Conservation (phyloP, 805 yeast genomes). For the Saturnispora sanitii region DNA sequence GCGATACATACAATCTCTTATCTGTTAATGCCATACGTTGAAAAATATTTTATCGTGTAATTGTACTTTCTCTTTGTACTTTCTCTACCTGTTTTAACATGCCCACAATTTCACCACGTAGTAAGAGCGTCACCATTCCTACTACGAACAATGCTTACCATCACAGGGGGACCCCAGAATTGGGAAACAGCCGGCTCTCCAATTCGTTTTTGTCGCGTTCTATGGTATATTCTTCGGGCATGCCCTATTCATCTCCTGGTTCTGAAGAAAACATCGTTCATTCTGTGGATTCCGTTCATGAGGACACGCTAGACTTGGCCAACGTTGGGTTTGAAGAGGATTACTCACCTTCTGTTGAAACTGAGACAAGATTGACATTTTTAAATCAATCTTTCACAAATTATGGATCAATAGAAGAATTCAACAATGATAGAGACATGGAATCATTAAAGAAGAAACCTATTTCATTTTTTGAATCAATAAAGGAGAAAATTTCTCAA, state of each 20-base stretch:
- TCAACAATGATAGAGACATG: conserved; percentile 4
- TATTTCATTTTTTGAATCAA: background rate
- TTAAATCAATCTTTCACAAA: conserved; percentile 4
- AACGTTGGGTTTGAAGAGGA: conserved; percentile 38
- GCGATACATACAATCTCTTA: too few relatives aligned
- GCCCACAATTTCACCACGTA: background rate
- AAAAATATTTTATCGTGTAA: too few relatives aligned
- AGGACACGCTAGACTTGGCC: conserved; percentile 48
- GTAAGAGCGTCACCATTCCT: conserved; percentile 1
- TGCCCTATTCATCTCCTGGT: conserved; percentile 18
- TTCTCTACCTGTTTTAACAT: background rate
- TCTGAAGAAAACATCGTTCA: conserved; percentile 24
- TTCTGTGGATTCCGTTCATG: conserved; percentile 42
- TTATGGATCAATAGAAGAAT: conserved; percentile 4
- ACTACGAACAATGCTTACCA: background rate
- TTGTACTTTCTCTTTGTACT: background rate
- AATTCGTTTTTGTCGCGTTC: conserved; percentile 27
- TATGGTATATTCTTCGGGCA: conserved; percentile 29
- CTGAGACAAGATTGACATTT: too few relatives aligned
- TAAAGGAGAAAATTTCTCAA: conserved; percentile 1
- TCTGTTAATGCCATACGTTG: too few relatives aligned
- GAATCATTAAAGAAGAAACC: conserved; percentile 8
- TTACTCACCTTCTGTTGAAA: too few relatives aligned
- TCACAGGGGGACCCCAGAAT: background rate
- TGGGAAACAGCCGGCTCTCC: too few relatives aligned